phyloP scores from a whole-genome alignment of 768 basidiomycete species.

The Pulveroboletus sp. region DNA sequence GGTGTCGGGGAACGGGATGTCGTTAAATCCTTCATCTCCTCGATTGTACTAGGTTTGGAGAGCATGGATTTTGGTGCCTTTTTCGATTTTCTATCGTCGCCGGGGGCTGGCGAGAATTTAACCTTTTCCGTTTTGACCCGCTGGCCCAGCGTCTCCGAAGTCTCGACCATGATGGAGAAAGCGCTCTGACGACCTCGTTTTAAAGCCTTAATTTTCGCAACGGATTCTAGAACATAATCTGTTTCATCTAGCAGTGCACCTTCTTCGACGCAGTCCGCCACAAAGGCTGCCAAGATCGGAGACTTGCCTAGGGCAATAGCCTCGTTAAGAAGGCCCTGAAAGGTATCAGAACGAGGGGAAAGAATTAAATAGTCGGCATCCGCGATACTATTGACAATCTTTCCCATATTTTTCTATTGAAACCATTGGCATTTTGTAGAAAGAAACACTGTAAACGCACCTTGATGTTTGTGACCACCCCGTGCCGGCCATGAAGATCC shows the following conservation, averaged over 20 bases:
- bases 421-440: background rate
- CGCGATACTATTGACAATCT: slow-evolving; percentile 47
- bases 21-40: slow-evolving; percentile 1
- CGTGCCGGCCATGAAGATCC: slow-evolving; percentile 52
- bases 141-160: background rate
- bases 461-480: slow-evolving; percentile 55
- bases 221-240: slow-evolving; percentile 41
- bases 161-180: slow-evolving; percentile 13
- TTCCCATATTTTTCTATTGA: slow-evolving; percentile 62
- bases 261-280: slow-evolving; percentile 48
- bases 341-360: slow-evolving; percentile 47
- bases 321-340: slow-evolving; percentile 43
- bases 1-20: slow-evolving; percentile 41
- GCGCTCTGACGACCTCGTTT: slow-evolving; percentile 24
- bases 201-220: slow-evolving; percentile 18
- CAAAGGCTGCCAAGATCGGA: slow-evolving; percentile 51
- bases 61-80: background rate
- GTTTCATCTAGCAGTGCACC: slow-evolving; percentile 41
- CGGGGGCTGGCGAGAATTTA: slow-evolving; percentile 2
- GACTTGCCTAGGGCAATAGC: slow-evolving; percentile 35
- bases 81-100: slow-evolving; percentile 6
- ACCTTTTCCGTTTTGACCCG: slow-evolving; percentile 4
- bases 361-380: slow-evolving; percentile 62
- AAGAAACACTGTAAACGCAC: slow-evolving; percentile 32
- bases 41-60: background rate